Evolutionary conservation across 331 rosid species (phyloP), one percentile per base, ranked within the genome.

Genomic region (Acacia pycnantha): DNA sequence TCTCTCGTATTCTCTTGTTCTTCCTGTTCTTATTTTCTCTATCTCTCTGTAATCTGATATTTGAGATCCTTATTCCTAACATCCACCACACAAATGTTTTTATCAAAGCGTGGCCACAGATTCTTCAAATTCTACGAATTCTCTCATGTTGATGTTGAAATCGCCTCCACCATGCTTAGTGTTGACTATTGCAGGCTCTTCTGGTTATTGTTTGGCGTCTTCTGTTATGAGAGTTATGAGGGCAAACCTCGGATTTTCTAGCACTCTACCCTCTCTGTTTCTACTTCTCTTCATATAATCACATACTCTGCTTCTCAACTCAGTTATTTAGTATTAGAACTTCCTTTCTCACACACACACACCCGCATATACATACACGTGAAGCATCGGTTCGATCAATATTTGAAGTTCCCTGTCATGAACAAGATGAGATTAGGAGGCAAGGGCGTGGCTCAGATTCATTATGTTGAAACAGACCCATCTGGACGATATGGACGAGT

Each of bases 401-500:
- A 12, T 37, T 83, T 74, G 70, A 80, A 69, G 40, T 70, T 21
- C 43, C 66, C 73, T 53, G 67, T 64, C 48, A 89, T 88, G 97
- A 66, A 82, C 79, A 90, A 86, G 78, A 85, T 82, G 29, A 81
- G 90, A 84, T 48, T 78, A 41, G 88, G 86, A 81, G 78, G 85
- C 75, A 56, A n/a, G 29, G 64, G 64, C 11, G 83, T 77, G 81
- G 75, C 86, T 66, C 91, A 80, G 43, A 66, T 64, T 26, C 89
- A 81, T 44, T 95, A 90, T 78, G 94, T 86, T 76, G 98, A 95
- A 88, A 95, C 92, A 27, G 98, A 95, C 46, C 97, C 98, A 26
- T 87, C 98, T 37, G 90, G 92, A 84, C 89, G 98, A 73, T 95
- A 95, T 74, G 96, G 98, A 12, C 92, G 97, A n/a, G 98, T 93